phyloP scores from a whole-genome alignment of 129 eudicot genomes.

The Helichrysum umbraculigerum region DNA sequence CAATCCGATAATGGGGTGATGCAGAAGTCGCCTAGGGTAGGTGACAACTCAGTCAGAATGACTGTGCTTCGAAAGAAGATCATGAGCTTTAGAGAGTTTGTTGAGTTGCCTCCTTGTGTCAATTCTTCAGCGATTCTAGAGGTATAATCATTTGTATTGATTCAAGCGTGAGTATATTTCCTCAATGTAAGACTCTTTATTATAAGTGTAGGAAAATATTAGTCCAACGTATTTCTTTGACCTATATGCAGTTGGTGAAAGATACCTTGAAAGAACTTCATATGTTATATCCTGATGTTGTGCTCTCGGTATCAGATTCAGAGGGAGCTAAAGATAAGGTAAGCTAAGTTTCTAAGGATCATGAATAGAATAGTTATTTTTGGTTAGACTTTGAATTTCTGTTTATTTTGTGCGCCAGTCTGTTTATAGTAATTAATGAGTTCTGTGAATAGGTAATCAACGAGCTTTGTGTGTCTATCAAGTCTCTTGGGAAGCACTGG shows the following conservation, averaged over 20 bases:
- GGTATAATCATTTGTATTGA: slow-evolving; percentile 39
- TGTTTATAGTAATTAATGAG: slow-evolving; percentile 8
- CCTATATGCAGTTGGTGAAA: slow-evolving; percentile 55
- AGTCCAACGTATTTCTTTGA: not conserved
- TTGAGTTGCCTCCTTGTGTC: slow-evolving; percentile 62
- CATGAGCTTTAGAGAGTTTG: slow-evolving; percentile 63
- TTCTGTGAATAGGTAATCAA: slow-evolving; percentile 52
- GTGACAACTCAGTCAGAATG: slow-evolving; percentile 41
- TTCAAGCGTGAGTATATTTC: not conserved
- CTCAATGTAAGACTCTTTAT: not conserved
- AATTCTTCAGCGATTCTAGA: slow-evolving; percentile 56
- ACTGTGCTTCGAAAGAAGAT: slow-evolving; percentile 63
- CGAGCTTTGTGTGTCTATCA: slow-evolving; percentile 65
- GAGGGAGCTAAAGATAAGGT: slow-evolving; percentile 66
- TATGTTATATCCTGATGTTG: slow-evolving; percentile 50
- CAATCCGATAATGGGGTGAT: slow-evolving; percentile 1
- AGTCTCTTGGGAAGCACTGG: slow-evolving; percentile 71
- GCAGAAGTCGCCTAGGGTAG: slow-evolving; percentile 37
- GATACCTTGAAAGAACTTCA: slow-evolving; percentile 66
- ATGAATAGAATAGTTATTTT: not conserved
- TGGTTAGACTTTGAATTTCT: not conserved
- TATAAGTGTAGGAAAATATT: slow-evolving; percentile 1
- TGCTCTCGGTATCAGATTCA: slow-evolving; percentile 41
- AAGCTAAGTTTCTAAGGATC: slow-evolving; percentile 11
- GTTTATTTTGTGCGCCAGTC: not conserved